Conservation (phyloP, 306 rosid species). For the Rosa rugosa region DNA sequence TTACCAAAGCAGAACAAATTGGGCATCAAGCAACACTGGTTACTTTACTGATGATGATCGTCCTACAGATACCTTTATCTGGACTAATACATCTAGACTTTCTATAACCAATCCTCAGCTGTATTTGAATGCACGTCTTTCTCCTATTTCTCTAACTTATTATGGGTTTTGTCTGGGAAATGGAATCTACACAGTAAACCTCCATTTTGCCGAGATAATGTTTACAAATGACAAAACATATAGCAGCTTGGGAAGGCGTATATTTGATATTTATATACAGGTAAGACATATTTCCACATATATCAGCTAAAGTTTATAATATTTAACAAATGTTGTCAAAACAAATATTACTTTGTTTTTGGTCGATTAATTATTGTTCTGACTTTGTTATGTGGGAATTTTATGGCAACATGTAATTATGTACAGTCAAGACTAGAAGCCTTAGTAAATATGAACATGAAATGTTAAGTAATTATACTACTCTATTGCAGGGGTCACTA, state of each 20-base stretch:
- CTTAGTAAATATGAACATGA: background rate
- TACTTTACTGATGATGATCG: slow-evolving; percentile 35
- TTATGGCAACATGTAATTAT: background rate
- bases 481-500: slow-evolving; percentile 30
- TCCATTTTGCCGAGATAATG: slow-evolving; percentile 44
- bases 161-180: slow-evolving; percentile 40
- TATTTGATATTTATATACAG: slow-evolving; percentile 50
- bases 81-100: slow-evolving; percentile 32
- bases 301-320: background rate
- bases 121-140: slow-evolving; percentile 60
- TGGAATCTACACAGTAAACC: slow-evolving; percentile 39
- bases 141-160: slow-evolving; percentile 57
- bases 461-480: background rate
- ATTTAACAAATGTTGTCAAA: background rate
- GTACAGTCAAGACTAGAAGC: background rate
- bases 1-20: slow-evolving; percentile 26
- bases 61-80: background rate
- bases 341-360: background rate
- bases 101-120: slow-evolving; percentile 33
- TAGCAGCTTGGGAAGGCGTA: slow-evolving; percentile 51
- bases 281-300: slow-evolving; percentile 2
- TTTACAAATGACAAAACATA: slow-evolving; percentile 23
- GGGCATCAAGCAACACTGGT: slow-evolving; percentile 62
- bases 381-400: background rate
- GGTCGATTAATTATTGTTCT: background rate